Evolutionary conservation across 768 basidiomycete species (phyloP).

Genomic region (Macrolepiota dolichaula): DNA sequence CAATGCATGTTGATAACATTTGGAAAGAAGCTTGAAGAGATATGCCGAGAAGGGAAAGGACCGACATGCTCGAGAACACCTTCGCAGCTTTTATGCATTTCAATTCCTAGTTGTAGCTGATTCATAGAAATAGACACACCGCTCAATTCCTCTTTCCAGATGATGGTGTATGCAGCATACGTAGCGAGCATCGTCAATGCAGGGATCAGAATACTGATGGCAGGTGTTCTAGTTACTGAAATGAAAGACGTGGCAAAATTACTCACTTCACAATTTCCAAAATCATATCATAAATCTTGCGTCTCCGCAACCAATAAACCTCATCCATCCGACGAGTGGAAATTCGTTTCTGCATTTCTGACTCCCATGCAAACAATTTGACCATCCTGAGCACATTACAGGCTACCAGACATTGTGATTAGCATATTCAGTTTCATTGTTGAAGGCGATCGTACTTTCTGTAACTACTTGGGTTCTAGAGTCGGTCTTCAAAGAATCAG

Average conservation of each 20-base stretch:
- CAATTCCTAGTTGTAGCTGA: background rate
- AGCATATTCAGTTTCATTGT: slow-evolving; percentile 5
- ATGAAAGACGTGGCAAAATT: background rate
- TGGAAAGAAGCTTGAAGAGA: slow-evolving; percentile 37
- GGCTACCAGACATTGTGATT: slow-evolving; percentile 26
- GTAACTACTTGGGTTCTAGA: slow-evolving; percentile 59
- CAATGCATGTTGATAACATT: slow-evolving; percentile 18
- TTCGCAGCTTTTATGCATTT: slow-evolving; percentile 31
- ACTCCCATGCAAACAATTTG: slow-evolving; percentile 72
- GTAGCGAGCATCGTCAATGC: slow-evolving; percentile 63
- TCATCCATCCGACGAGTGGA: slow-evolving; percentile 62
- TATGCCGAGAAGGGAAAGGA: slow-evolving; percentile 57
- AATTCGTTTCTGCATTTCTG: slow-evolving; percentile 50
- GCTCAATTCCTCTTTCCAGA: slow-evolving; percentile 21
- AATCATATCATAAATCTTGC: slow-evolving; percentile 34
- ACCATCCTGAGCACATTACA: slow-evolving; percentile 63
- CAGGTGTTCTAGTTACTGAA: background rate
- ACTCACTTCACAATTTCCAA: slow-evolving; percentile 47
- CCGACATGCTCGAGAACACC: slow-evolving; percentile 47
- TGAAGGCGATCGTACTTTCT: slow-evolving; percentile 39
- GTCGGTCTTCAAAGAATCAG: slow-evolving; percentile 36
- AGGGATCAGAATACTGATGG: slow-evolving; percentile 44
- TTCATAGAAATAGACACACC: slow-evolving; percentile 13
- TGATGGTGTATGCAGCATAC: slow-evolving; percentile 52
- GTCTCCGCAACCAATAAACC: slow-evolving; percentile 53